These are phyloP conservation scores for Solanum hybrid DNA, from an alignment of 305 asterid genomes.

Conservation along the genomic window DNA sequence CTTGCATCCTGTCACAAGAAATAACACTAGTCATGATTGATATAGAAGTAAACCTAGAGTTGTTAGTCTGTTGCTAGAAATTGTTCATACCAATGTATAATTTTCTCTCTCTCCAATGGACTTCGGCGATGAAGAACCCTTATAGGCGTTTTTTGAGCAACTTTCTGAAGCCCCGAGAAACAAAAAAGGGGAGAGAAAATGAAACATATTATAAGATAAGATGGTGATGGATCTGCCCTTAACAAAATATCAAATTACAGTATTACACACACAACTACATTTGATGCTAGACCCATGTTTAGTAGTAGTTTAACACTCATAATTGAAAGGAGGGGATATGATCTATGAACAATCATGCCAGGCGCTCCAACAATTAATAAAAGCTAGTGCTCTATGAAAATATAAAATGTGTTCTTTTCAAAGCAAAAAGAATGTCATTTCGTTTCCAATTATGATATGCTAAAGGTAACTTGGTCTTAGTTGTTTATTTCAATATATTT, in stretches of 20 bases:
- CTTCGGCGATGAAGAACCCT: slow-evolving; percentile 99
- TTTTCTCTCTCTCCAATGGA: slow-evolving; percentile 72
- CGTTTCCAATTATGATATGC: background rate
- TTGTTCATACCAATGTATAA: slow-evolving; percentile 62
- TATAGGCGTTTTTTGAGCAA: slow-evolving; percentile 78
- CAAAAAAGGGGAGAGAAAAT: slow-evolving; percentile 11
- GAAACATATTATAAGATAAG: background rate
- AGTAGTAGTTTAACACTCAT: background rate
- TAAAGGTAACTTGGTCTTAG: background rate
- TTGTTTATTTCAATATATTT: background rate
- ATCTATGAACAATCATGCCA: background rate
- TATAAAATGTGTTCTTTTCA: background rate
- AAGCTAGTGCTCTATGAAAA: background rate
- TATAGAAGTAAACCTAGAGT: background rate
- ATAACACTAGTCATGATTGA: slow-evolving; percentile 6
- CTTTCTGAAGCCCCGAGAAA: slow-evolving; percentile 33
- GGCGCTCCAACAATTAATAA: background rate
- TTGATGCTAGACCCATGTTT: background rate
- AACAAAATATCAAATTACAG: background rate
- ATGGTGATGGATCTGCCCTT: background rate
- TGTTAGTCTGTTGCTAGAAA: slow-evolving; percentile 6
- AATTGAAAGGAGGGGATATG: background rate
- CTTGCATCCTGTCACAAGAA: slow-evolving; percentile 57
- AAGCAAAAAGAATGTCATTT: background rate
- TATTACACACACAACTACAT: background rate